These are phyloP conservation scores for Fusarium sp. DNA, from an alignment of 2,329 filamentous ascomycete genomes.

Conservation along the genomic window DNA sequence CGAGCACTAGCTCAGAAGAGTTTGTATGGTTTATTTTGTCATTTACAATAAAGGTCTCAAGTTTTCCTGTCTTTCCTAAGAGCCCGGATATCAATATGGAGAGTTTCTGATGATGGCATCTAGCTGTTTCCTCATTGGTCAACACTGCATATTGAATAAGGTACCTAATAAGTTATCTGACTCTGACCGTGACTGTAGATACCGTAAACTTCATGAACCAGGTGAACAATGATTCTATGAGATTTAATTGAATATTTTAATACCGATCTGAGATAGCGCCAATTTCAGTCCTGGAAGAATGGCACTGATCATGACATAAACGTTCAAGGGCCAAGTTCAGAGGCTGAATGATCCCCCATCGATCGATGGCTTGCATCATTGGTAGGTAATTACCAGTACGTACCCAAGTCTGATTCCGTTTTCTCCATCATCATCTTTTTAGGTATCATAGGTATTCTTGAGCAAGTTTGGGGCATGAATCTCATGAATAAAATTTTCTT, in stretches of 20 bases:
- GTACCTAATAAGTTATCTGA: background rate
- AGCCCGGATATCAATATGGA: background rate
- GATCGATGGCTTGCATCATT: background rate
- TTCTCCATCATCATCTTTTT: background rate
- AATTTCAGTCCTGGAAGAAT: background rate
- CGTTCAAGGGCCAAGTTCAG: background rate
- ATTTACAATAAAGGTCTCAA: background rate
- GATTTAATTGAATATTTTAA: background rate
- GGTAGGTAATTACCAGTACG: background rate
- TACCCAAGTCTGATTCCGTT: background rate
- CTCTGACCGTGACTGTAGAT: background rate
- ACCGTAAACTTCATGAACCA: background rate
- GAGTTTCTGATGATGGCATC: slow-evolving; percentile 5
- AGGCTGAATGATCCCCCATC: background rate
- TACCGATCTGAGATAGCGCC: background rate
- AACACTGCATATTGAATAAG: background rate
- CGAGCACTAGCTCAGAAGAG: background rate
- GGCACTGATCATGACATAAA: background rate
- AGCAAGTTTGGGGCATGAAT: background rate
- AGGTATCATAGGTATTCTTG: background rate
- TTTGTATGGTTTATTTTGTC: background rate
- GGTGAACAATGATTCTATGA: background rate
- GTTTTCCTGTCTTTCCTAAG: background rate
- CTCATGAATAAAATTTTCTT: background rate
- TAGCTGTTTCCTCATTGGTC: slow-evolving; percentile 3